Conservation (phyloP, 2,329 filamentous ascomycete genomes). For the Paecilomyces formosus region DNA sequence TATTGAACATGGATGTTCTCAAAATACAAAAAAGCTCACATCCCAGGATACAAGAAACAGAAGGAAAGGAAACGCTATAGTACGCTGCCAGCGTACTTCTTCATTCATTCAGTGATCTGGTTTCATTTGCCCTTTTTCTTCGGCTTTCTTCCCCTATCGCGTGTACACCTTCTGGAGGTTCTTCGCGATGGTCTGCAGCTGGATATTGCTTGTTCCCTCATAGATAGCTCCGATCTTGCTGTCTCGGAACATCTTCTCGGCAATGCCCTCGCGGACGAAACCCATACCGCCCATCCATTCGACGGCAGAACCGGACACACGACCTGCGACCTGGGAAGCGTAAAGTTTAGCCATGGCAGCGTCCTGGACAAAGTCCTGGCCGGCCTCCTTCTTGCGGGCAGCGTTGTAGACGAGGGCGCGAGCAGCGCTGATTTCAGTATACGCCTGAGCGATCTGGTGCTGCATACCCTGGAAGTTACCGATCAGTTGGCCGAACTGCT, state of each 20-base stretch:
- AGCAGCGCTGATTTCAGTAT: slow-evolving; percentile 86
- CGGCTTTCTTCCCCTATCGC: slow-evolving; percentile 27
- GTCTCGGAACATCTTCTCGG: slow-evolving; percentile 96
- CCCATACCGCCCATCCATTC: slow-evolving; percentile 99
- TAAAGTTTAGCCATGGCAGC: slow-evolving; percentile 98
- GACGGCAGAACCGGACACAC: slow-evolving; percentile 75
- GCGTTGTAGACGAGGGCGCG: slow-evolving; percentile 93
- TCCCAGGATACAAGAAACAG: neutral
- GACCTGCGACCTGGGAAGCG: slow-evolving; percentile 83
- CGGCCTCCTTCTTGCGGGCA: slow-evolving; percentile 94
- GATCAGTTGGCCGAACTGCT: slow-evolving; percentile 88
- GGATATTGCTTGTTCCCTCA: slow-evolving; percentile 69
- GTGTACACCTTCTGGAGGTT: slow-evolving; percentile 63
- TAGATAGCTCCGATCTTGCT: slow-evolving; percentile 99
- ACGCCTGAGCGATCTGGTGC: slow-evolving; percentile 94
- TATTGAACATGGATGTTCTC: neutral
- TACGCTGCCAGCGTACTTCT: neutral
- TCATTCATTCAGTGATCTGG: neutral
- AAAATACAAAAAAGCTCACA: neutral
- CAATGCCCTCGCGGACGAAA: slow-evolving; percentile 90
- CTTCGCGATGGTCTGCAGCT: slow-evolving; percentile 64
- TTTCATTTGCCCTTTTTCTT: neutral
- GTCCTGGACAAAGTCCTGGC: slow-evolving; percentile 88
- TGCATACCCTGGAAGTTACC: slow-evolving; percentile 99
- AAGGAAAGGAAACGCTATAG: neutral